Evolutionary conservation across 768 basidiomycete species (phyloP), one percentile per base, ranked within the genome.

Genomic region (Hydnomerulius pinastri): DNA sequence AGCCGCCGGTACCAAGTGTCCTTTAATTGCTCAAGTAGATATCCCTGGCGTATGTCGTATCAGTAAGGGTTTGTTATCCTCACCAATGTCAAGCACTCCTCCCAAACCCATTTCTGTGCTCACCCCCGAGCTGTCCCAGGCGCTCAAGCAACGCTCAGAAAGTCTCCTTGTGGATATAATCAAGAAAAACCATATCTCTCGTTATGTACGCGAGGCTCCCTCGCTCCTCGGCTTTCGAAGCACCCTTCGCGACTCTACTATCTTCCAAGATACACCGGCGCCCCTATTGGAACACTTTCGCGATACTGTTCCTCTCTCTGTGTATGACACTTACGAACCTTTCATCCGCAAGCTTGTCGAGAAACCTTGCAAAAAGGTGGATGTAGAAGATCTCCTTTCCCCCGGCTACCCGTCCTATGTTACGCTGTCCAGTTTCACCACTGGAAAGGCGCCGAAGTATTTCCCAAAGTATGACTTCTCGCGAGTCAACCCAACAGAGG

Each of bases 321-420:
- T 13, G 17, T 46, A 46, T 30, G 33, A 36, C 33, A 18, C 44
- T n/a, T 46, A 46, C 33, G 15, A 46, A 18, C 44, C 44, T 32
- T 46, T 46, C 44, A 32, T 46, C 17, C 20, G 27, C 44, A 32
- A 36, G 20, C 30, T 46, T 18, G 18, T 46, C 29, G 44, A 46
- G 18, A 15, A 46, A 18, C 44, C 44, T 33, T 43, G 42, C 42
- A 46, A 46, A 33, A 15, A 46, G 11, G 28, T n/a, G 27, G 44
- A 46, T 5, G 29, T 33, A 20, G 30, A 32, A 33, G 29, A 46
- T 30, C 25, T 46, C 13, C 30, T 46, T 24, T 27, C 44, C 20
- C 25, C 44, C 17, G 44, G 44, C 25, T 36, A 29, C 6, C 44
- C 44, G 4, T 46, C 27, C 30, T 46, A 17, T 23, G 30, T 46